phyloP scores from a whole-genome alignment of 176 grass and related monocot genomes.

The Avena atlantica region DNA sequence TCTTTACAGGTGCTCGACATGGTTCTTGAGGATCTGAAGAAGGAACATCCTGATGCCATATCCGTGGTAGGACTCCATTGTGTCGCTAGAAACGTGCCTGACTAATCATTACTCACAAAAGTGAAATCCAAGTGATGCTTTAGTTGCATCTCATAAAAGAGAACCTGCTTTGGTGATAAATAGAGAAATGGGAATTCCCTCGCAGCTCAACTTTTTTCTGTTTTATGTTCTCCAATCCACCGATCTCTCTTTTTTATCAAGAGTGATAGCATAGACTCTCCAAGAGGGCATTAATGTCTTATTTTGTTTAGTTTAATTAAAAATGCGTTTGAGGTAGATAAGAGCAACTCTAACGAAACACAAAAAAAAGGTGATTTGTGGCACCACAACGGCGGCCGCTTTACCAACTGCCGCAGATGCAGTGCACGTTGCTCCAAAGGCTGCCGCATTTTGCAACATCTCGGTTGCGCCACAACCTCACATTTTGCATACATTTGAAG shows the following conservation, averaged over 20 bases:
- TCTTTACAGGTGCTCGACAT: slow-evolving; percentile 72
- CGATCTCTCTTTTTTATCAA: neutral
- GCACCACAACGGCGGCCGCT: no score
- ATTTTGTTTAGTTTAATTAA: neutral
- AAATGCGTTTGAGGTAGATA: slow-evolving; percentile 16
- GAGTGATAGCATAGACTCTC: neutral
- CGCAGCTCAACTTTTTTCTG: neutral
- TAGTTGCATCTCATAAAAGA: neutral
- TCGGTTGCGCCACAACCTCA: no score
- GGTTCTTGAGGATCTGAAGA: slow-evolving; percentile 82
- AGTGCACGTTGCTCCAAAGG: no score
- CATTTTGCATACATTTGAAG: no score
- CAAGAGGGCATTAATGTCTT: neutral
- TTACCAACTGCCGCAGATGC: no score
- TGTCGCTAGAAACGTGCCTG: neutral
- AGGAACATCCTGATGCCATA: slow-evolving; percentile 73
- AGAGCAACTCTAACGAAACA: no score
- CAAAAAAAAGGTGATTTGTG: no score
- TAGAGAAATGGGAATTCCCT: neutral
- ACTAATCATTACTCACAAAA: neutral
- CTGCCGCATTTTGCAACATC: no score
- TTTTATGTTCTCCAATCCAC: neutral
- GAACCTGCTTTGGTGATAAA: neutral
- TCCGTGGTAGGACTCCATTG: slow-evolving; percentile 61
- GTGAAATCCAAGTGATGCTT: neutral